Evolutionary conservation across 2,329 filamentous ascomycete species (phyloP).

Genomic region (Stemphylium beticola): DNA sequence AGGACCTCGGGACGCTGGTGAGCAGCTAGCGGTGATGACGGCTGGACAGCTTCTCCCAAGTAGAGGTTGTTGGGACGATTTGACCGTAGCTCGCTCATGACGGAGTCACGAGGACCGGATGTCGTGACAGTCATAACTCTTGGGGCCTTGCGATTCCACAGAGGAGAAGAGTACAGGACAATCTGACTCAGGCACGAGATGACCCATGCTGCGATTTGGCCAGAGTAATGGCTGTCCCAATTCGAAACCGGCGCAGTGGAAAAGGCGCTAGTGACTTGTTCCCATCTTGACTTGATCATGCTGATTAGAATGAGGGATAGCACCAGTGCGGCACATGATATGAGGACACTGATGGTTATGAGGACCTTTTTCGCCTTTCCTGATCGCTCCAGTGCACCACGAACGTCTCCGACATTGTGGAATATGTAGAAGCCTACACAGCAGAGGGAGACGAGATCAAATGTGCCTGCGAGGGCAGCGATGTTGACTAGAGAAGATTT

Average conservation of each 20-base stretch:
- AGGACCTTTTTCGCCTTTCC: slow-evolving; percentile 26
- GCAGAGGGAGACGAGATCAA: slow-evolving; percentile 39
- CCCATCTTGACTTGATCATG: slow-evolving; percentile 32
- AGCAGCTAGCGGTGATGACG: slow-evolving; percentile 33
- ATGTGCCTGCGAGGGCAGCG: slow-evolving; percentile 39
- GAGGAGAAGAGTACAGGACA: slow-evolving; percentile 35
- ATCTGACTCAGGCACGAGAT: slow-evolving; percentile 40
- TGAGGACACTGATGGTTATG: slow-evolving; percentile 25
- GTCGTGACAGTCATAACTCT: slow-evolving; percentile 25
- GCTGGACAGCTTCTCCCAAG: slow-evolving; percentile 29
- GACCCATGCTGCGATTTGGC: slow-evolving; percentile 46
- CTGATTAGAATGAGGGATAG: slow-evolving; percentile 38
- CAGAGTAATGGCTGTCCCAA: slow-evolving; percentile 38
- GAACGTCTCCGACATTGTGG: slow-evolving; percentile 40
- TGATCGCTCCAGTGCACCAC: slow-evolving; percentile 28
- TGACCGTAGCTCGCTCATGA: slow-evolving; percentile 44
- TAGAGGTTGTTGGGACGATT: slow-evolving; percentile 34
- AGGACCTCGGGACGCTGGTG: slow-evolving; percentile 5
- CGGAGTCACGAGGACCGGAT: slow-evolving; percentile 43
- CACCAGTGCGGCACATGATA: slow-evolving; percentile 33
- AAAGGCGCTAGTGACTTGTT: slow-evolving; percentile 21
- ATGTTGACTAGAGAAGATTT: slow-evolving; percentile 33
- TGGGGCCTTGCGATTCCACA: slow-evolving; percentile 32
- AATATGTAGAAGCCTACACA: slow-evolving; percentile 37
- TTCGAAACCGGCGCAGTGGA: slow-evolving; percentile 22